Conservation (phyloP, 257 asterid genomes). For the Penstemon davidsonii region DNA sequence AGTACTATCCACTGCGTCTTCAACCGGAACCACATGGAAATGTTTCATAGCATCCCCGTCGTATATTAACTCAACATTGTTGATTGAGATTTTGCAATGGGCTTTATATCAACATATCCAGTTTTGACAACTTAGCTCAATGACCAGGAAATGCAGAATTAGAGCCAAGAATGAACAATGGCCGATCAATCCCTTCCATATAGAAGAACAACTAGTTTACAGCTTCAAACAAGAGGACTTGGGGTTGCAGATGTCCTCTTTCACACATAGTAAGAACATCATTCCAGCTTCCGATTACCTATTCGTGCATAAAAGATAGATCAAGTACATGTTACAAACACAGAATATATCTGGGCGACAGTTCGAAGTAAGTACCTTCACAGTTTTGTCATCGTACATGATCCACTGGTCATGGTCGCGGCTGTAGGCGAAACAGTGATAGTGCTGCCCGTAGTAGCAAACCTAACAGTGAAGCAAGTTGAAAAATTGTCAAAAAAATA, state of each 20-base stretch:
- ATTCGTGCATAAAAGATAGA: background rate
- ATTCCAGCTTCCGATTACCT: slow-evolving; percentile 89
- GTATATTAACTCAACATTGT: slow-evolving; percentile 22
- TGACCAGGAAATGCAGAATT: slow-evolving; percentile 25
- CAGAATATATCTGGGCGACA: background rate
- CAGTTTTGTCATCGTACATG: slow-evolving; percentile 93
- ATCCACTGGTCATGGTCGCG: slow-evolving; percentile 74
- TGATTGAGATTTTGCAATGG: slow-evolving; percentile 31
- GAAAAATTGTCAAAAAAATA: background rate
- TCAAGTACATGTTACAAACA: slow-evolving; percentile 10
- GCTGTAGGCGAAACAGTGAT: slow-evolving; percentile 90
- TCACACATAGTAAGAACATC: slow-evolving; percentile 85
- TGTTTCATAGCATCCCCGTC: slow-evolving; percentile 19
- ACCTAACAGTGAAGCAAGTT: slow-evolving; percentile 31
- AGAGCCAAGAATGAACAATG: slow-evolving; percentile 28
- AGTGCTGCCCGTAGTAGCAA: slow-evolving; percentile 91
- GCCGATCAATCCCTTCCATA: slow-evolving; percentile 21
- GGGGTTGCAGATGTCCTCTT: slow-evolving; percentile 95
- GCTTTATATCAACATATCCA: slow-evolving; percentile 22
- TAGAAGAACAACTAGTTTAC: slow-evolving; percentile 42
- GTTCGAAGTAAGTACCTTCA: slow-evolving; percentile 57
- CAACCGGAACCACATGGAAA: slow-evolving; percentile 28
- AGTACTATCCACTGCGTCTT: slow-evolving; percentile 22
- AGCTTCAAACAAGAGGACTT: slow-evolving; percentile 87
- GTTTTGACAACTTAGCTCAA: slow-evolving; percentile 28